These are phyloP conservation scores for Daucus carota DNA, from an alignment of 129 eudicot genomes.

Conservation along the genomic window DH1_v3.0 NC_030383.2:9199501-9200000, in stretches of 20 bases:
- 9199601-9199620: slow-evolving; percentile 90
- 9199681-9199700: not conserved
- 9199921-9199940: no score
- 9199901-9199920: no score
- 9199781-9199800: slow-evolving; percentile 79
- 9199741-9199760: slow-evolving; percentile 79
- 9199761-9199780: slow-evolving; percentile 91
- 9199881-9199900: not conserved
- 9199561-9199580: slow-evolving; percentile 85
- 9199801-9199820: slow-evolving; percentile 60
- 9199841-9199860: not conserved
- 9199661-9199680: not conserved
- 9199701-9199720: not conserved
- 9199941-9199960: no score
- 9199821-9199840: slow-evolving; percentile 37
- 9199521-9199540: not conserved
- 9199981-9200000: no score
- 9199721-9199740: slow-evolving; percentile 79
- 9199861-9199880: not conserved
- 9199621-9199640: slow-evolving; percentile 43
- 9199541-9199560: slow-evolving; percentile 14
- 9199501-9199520: not conserved
- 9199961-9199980: no score
- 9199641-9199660: not conserved
- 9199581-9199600: slow-evolving; percentile 92